Evolutionary conservation across 805 yeast species (phyloP), one percentile per base, ranked within the genome.

Genomic region (Ogataea angusta): DNA sequence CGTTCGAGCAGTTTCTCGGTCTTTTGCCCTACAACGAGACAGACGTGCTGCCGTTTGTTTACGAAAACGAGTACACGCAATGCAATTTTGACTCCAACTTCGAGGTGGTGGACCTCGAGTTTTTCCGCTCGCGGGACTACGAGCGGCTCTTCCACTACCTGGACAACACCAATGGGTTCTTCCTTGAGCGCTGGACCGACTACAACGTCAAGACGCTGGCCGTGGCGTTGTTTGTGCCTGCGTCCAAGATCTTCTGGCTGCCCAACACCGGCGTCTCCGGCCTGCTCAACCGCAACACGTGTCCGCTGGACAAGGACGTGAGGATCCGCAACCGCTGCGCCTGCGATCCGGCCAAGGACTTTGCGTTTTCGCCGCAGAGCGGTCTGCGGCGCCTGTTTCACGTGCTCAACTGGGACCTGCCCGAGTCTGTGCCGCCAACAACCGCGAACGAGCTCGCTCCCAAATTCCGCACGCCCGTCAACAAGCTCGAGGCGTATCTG

Each of bases 1-100:
- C 62, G 0, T 75, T 70, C 10, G 63, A 64, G 26, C 47, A 53
- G n/a, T 77, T 75, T 49, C 64, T 77, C 58, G 51, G 55, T 10
- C 73, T 76, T 1, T 59, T 69, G 12, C 55, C 63, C 19, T 43
- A 75, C 8, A 71, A 69, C 41, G 63, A 65, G 64, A 48, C 47
- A 16, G 43, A 40, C 14, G 23, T 53, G 38, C 17, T 44, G 10
- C 30, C 36, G 9, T 53, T 46, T 28, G 40, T 43, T 3, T 44
- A 25, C 16, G 47, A 44, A 18, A 31, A 32, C 17, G 37, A 34
- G 13, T 53, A 50, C 39, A 51, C 55, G 6, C 23, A 19, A n/a
- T 77, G 83, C 56, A 81, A 76, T 49, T 75, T 77, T 52, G 77
- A 81, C 76, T 71, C 80, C 16, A 76, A 76, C 53, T 75, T 79